Base-by-base conservation (phyloP, 768 basidiomycete genomes). In the Lyophyllum decastes region DNA sequence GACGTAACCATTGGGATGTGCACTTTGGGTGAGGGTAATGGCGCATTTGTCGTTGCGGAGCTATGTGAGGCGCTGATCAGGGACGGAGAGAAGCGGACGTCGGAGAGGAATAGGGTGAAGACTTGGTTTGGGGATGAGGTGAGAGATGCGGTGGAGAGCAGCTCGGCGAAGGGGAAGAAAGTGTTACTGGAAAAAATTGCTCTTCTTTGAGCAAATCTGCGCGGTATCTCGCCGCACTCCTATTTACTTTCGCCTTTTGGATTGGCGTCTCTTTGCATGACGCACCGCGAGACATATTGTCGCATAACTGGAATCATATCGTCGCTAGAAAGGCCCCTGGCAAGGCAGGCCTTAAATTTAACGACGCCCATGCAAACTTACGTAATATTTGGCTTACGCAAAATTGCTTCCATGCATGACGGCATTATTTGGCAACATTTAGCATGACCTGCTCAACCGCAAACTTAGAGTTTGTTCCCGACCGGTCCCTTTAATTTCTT, bases 1-100 rank as follows among this genome's bases (percentile, higher is more conserved):
- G 82, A 85, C 11, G 72, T 73, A 21, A 76, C 79, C 2, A 61
- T 84, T 5, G 76, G 75, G 19, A 86, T 92, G 76, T 87, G 86
- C 53, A 73, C 72, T 8, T 73, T 73, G 34, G 85, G 83, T 2
- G 76, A 77, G 24, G 74, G 81, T 16, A 82, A 84, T 51, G 92
- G 92, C 0, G 80, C 85, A 4, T 95, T 94, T 63, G 82, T 94
- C 16, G 78, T 94, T 1, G 85, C 87, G 0, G 91, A 89, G 67
- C 73, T 92, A 27, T 82, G 88, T 66, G 86, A 86, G 62, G 79
- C 87, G 25, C 70, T 90, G 41, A 58, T 74, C 6, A 65, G 64
- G 26, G 75, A 73, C 25, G 76, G 74, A n/a, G 76, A 74, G 4
- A 70, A 55, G 34, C 19, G 59, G 14, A 68, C 68, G 9, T 73